A percentile compares a stretch with the other conserved stretches of the same genome.
These are phyloP conservation scores for Orbilia brochopaga DNA, from an alignment of 2,329 filamentous ascomycete genomes.

Conservation along the genomic window DNA sequence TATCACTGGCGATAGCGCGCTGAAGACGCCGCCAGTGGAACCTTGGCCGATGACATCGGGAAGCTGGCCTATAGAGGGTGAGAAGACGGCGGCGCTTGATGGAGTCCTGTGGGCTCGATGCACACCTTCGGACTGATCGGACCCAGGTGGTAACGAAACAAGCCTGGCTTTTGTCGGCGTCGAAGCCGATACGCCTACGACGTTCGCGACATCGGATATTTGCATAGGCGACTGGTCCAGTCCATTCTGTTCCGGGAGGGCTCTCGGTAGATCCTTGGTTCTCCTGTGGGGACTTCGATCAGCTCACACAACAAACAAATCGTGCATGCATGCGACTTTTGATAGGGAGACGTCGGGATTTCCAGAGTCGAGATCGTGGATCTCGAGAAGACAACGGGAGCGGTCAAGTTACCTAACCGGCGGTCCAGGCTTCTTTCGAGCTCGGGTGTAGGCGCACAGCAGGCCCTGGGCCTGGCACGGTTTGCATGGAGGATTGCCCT, in stretches of 20 bases:
- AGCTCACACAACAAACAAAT: conserved; percentile 40
- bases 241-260: conserved; percentile 47
- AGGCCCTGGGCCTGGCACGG: conserved; percentile 49
- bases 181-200: conserved; percentile 16
- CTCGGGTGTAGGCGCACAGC: conserved; percentile 49
- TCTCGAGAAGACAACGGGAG: conserved; percentile 9
- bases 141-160: conserved; percentile 44
- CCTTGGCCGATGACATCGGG: conserved; percentile 27
- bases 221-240: conserved; percentile 47
- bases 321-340: neutral
- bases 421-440: conserved; percentile 50
- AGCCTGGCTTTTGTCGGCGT: conserved; percentile 44
- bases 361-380: neutral
- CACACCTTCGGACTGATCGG: conserved; percentile 50
- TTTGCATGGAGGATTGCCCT: conserved; percentile 49
- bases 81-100: conserved; percentile 42
- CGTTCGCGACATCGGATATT: conserved; percentile 37
- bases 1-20: conserved; percentile 39
- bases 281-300: conserved; percentile 32
- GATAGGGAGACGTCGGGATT: neutral
- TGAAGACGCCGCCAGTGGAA: conserved; percentile 35
- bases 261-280: conserved; percentile 47
- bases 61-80: conserved; percentile 38
- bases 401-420: conserved; percentile 43
- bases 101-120: conserved; percentile 44